Base-by-base conservation (phyloP, 1,284 basidiomycete genomes). In the Grifola frondosa region DNA sequence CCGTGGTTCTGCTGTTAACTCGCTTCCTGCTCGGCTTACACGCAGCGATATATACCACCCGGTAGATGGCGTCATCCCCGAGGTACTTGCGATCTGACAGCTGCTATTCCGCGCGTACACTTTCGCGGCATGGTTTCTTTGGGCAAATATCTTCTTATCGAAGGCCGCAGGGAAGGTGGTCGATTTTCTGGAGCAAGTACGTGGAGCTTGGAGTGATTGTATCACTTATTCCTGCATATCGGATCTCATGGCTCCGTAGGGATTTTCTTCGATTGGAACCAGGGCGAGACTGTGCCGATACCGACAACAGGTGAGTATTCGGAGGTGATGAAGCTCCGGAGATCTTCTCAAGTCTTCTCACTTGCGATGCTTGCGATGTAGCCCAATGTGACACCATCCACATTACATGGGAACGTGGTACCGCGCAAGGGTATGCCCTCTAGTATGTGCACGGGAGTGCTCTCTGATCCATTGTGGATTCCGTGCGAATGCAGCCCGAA, bases 301-400 rank as follows among this genome's bases (percentile, higher is more conserved):
- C 75, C 75, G 25, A 67, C 70, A 5, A 76, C 76, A 26, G 62
- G 77, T 78, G 50, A 35, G 62, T 53, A 17, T 21, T 15, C 7
- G 26, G 10, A n/a, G n/a, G n/a, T n/a, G 26, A 28, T 28, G n/a
- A 28, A 10, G 3, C 17, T 29, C 10, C 34, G 21, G 15, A 33
- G 13, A 5, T 26, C 34, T 36, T 31, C 24, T 36, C 46, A 36
- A 33, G 35, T 20, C 22, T n/a, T 10, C 33, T 29, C 42, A 21
- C 41, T 23, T n/a, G 24, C 44, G 30, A 44, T 37, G 44, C 42
- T 29, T 12, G 34, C 24, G 50, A 19, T 37, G 30, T 28, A 77
- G 78, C 66, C 21, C 80, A 83, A 62, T 83, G 80, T 52, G 69
- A 79, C 13, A 69, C 68, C 1, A 71, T 82, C 21, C 67, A 74